Percentiles rank a stretch among this genome's conserved stretches.
These are phyloP conservation scores for Cystobasidium onofrii DNA, from an alignment of 768 basidiomycete species.

Conservation along the genomic window DNA sequence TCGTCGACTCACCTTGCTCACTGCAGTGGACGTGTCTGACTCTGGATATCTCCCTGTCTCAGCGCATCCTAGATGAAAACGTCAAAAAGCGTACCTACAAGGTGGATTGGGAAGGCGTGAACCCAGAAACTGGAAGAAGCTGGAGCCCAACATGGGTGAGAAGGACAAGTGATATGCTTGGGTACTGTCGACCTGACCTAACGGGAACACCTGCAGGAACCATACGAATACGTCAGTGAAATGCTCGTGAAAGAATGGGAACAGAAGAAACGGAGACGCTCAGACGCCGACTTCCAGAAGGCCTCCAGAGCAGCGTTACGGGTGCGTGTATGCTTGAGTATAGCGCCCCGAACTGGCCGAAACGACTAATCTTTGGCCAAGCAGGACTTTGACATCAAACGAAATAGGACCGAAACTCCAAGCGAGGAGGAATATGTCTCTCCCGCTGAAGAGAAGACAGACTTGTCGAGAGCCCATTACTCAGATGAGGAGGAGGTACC, in stretches of 20 bases:
- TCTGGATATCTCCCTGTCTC: not conserved
- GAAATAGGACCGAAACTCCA: not conserved
- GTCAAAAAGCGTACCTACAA: constrained; percentile 7
- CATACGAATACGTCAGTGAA: not conserved
- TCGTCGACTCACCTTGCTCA: not conserved
- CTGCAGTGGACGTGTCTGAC: not conserved
- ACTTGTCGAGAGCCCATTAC: not conserved
- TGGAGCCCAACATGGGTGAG: constrained; percentile 27
- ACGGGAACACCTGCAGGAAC: not conserved
- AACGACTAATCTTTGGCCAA: no score
- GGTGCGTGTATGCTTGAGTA: not conserved
- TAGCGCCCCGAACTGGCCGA: no score
- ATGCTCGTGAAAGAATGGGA: not conserved
- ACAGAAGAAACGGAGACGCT: not conserved
- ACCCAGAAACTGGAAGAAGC: constrained; percentile 1
- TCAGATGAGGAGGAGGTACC: not conserved
- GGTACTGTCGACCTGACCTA: not conserved
- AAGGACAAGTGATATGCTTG: not conserved
- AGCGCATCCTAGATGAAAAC: constrained; percentile 21
- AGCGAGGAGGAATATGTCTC: constrained; percentile 9
- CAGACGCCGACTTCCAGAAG: not conserved
- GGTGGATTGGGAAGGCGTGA: constrained; percentile 19
- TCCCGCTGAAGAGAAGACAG: not conserved
- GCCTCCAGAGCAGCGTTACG: not conserved
- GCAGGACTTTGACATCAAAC: not conserved